A percentile compares a stretch with the other conserved stretches of the same genome.
Conservation (phyloP, 495 filamentous ascomycete genomes). For the Penicillium atrosanguineum region DNA sequence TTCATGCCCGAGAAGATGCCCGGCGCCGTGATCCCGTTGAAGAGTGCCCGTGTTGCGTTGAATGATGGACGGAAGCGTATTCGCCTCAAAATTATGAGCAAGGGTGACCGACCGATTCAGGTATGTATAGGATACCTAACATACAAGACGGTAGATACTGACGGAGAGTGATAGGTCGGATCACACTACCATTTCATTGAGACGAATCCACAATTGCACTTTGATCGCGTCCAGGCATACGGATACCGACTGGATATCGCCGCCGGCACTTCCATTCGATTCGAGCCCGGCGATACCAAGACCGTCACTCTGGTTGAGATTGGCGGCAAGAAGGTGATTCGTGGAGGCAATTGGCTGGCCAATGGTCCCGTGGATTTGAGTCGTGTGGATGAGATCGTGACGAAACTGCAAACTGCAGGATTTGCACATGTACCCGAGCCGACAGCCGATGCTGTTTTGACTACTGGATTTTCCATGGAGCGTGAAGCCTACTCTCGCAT, state of each 20-base stretch:
- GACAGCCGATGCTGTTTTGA: constrained; percentile 47
- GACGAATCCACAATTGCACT: constrained; percentile 84
- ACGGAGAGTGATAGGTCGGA: constrained; percentile 56
- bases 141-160: not conserved
- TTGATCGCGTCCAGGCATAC: constrained; percentile 82
- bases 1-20: constrained; percentile 67
- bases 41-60: constrained; percentile 59
- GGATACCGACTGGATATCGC: constrained; percentile 88
- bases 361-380: constrained; percentile 64
- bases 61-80: constrained; percentile 76
- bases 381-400: constrained; percentile 62
- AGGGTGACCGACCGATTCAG: constrained; percentile 89
- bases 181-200: constrained; percentile 98
- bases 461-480: constrained; percentile 67
- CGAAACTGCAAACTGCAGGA: constrained; percentile 61
- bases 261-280: constrained; percentile 89
- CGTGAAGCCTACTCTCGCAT: constrained; percentile 75
- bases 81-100: constrained; percentile 73
- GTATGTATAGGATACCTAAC: constrained; percentile 34
- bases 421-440: constrained; percentile 77
- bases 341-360: constrained; percentile 79
- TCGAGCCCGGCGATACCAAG: constrained; percentile 91
- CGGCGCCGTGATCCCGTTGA: constrained; percentile 74
- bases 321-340: constrained; percentile 75
- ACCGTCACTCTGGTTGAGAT: constrained; percentile 94